phyloP scores from a whole-genome alignment of 257 asterid genomes.

The Solanum microdontum region DNA sequence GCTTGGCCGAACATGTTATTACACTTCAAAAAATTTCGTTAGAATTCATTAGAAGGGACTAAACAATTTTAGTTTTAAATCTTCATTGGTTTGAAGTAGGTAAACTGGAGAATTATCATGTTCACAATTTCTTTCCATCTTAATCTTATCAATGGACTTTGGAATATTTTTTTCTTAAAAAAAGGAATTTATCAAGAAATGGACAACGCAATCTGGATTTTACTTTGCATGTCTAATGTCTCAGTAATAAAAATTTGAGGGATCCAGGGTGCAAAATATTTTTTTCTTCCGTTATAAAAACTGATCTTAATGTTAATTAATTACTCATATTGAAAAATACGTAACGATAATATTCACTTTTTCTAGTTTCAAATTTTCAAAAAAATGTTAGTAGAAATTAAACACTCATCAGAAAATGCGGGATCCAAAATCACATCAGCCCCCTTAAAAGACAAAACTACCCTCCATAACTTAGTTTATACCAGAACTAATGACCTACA shows the following conservation, averaged over 20 bases:
- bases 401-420: not conserved
- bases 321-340: not conserved
- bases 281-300: not conserved
- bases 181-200: not conserved
- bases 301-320: not conserved
- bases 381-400: not conserved
- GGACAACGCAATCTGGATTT: not conserved
- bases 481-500: not conserved
- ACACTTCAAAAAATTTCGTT: accelerated
- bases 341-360: not conserved
- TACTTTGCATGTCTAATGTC: too few relatives aligned
- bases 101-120: not conserved
- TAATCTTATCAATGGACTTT: not conserved
- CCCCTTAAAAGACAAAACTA: not conserved
- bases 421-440: not conserved
- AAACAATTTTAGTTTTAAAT: not conserved
- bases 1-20: accelerated
- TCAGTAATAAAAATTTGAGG: not conserved
- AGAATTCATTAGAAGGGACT: not conserved
- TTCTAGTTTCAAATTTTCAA: not conserved
- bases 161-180: not conserved
- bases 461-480: too few relatives aligned
- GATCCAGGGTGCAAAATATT: not conserved
- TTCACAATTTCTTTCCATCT: not conserved
- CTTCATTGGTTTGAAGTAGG: not conserved